Conservation (phyloP, 306 rosid genomes). For the Cyclanthera cordifolia region DNA sequence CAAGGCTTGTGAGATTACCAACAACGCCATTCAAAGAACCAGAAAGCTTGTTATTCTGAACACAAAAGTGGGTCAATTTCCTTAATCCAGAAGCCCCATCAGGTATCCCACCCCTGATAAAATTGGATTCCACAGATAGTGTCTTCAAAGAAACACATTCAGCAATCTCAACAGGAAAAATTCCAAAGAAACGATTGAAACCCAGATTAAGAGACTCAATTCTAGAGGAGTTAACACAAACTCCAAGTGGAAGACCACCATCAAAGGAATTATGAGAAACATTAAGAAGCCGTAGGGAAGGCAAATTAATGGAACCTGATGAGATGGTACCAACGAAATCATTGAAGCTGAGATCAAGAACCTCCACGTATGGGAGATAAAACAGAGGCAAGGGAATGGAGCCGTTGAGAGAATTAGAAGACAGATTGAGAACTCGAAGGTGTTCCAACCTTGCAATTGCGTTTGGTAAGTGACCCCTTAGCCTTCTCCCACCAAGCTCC, state of each 20-base stretch:
- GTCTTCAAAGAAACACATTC: too few species aligned
- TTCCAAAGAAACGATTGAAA: constrained; percentile 6
- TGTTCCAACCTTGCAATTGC: constrained; percentile 18
- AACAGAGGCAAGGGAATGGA: constrained; percentile 9
- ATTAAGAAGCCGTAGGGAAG: constrained; percentile 10
- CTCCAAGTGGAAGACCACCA: neutral
- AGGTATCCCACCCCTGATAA: too few species aligned
- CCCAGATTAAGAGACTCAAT: constrained; percentile 6
- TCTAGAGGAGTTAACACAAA: constrained; percentile 7
- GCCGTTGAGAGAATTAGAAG: constrained; percentile 8
- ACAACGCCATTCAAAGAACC: too few species aligned
- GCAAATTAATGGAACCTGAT: neutral
- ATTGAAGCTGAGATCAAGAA: constrained; percentile 21
- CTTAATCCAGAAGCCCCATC: too few species aligned
- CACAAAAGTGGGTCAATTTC: too few species aligned
- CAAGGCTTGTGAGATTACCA: too few species aligned
- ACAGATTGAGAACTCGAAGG: constrained; percentile 16
- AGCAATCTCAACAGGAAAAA: too few species aligned
- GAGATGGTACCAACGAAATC: neutral
- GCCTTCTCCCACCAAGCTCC: constrained; percentile 12
- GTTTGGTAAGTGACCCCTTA: neutral
- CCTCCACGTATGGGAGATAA: constrained; percentile 13
- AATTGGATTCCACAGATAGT: too few species aligned
- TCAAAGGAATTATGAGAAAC: constrained; percentile 11
- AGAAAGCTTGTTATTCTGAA: too few species aligned